Percentiles rank a stretch among this genome's conserved stretches.
phyloP scores from a whole-genome alignment of 768 basidiomycete genomes.

The Collybiopsis confluens region DNA sequence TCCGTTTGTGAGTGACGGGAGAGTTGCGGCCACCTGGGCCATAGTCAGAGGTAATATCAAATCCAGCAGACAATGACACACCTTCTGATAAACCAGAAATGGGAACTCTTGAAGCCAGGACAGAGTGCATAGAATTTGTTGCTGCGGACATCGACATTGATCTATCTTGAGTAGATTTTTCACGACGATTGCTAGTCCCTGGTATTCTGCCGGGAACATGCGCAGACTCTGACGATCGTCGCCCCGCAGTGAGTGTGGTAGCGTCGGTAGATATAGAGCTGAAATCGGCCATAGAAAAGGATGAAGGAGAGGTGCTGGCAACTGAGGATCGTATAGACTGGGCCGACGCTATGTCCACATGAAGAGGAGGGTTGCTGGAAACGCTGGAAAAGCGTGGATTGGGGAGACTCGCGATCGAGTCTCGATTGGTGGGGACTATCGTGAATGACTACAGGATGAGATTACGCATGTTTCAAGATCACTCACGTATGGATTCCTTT shows the following conservation, averaged over 20 bases:
- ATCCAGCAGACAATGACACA: background rate
- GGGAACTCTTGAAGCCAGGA: conserved; percentile 32
- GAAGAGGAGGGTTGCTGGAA: conserved; percentile 44
- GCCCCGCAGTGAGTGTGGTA: conserved; percentile 31
- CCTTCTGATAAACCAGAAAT: conserved; percentile 33
- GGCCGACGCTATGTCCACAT: conserved; percentile 51
- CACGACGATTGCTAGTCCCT: conserved; percentile 41
- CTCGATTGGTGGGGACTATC: conserved; percentile 11
- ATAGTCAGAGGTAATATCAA: conserved; percentile 14
- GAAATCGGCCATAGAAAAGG: conserved; percentile 32
- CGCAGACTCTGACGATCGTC: conserved; percentile 70
- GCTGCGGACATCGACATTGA: conserved; percentile 74
- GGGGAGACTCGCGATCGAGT: conserved; percentile 19
- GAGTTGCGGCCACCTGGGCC: conserved; percentile 24
- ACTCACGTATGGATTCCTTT: conserved; percentile 41
- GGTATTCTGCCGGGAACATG: conserved; percentile 47
- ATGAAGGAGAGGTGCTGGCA: conserved; percentile 38
- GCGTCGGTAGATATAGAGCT: conserved; percentile 16
- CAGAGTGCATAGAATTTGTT: conserved; percentile 45
- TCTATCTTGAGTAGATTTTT: conserved; percentile 63
- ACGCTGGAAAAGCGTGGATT: conserved; percentile 34
- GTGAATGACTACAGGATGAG: conserved; percentile 21
- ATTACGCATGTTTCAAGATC: conserved; percentile 16
- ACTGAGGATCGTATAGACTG: conserved; percentile 39
- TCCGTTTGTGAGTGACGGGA: conserved; percentile 34